Evolutionary conservation across 192 early-diverging fungal genomes (phyloP).

Genomic region (Glomus cerebriforme): DNA sequence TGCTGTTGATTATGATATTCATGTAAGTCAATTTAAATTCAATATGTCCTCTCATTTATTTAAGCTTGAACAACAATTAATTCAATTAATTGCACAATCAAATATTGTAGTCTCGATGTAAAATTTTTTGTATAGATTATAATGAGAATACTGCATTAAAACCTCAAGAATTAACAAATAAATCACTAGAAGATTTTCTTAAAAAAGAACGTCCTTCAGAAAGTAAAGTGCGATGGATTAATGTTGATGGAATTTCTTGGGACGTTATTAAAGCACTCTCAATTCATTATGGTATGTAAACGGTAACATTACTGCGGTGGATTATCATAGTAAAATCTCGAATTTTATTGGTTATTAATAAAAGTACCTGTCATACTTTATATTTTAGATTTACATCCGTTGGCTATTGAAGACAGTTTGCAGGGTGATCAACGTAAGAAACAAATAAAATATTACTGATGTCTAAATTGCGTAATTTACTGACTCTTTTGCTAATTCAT

Average conservation of each 20-base stretch:
- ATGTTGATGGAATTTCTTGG: conserved; percentile 51
- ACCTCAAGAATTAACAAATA: neutral
- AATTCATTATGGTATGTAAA: conserved; percentile 37
- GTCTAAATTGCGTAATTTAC: neutral
- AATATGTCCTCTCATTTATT: neutral
- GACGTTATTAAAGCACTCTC: conserved; percentile 47
- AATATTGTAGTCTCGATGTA: neutral
- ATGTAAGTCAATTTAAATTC: neutral
- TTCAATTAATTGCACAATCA: neutral
- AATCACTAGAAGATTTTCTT: neutral
- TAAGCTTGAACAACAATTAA: neutral
- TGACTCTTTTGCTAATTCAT: neutral
- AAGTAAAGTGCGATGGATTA: conserved; percentile 56
- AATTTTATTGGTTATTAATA: too few relatives aligned
- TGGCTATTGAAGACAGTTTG: conserved; percentile 39
- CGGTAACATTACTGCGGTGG: too few relatives aligned
- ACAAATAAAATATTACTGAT: neutral
- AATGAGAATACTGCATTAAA: neutral
- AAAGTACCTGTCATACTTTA: neutral
- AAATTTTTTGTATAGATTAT: conserved; percentile 13
- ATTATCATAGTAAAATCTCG: too few relatives aligned
- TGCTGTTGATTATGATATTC: conserved; percentile 5
- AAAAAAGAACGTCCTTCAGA: conserved; percentile 37
- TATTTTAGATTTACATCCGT: conserved; percentile 39
- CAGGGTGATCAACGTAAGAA: conserved; percentile 14